Evolutionary conservation across 1,284 basidiomycete species (phyloP).

Genomic region (Trichosporon coremiiforme): DNA sequence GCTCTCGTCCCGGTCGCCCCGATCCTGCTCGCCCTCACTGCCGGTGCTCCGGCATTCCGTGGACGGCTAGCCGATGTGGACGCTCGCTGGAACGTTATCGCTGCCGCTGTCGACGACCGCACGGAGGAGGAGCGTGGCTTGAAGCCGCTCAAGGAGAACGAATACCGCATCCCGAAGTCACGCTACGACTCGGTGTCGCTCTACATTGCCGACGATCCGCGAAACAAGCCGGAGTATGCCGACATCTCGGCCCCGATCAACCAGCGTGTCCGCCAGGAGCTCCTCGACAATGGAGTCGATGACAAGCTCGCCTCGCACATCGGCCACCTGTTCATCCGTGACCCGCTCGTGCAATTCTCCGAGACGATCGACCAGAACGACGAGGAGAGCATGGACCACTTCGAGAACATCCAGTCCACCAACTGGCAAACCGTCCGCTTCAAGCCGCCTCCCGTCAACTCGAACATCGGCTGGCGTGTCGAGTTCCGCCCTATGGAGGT

Average conservation of each 20-base stretch:
- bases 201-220: slow-evolving; percentile 85
- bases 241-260: slow-evolving; percentile 84
- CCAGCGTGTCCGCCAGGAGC: slow-evolving; percentile 68
- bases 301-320: slow-evolving; percentile 85
- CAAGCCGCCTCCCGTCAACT: slow-evolving; percentile 93
- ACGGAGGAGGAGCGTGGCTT: slow-evolving; percentile 90
- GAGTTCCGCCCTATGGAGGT: slow-evolving; percentile 99
- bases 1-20: slow-evolving; percentile 91
- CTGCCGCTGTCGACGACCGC: slow-evolving; percentile 94
- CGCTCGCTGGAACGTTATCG: slow-evolving; percentile 97
- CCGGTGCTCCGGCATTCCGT: slow-evolving; percentile 90
- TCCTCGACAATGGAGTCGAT: slow-evolving; percentile 79
- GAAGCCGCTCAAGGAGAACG: slow-evolving; percentile 75
- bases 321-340: slow-evolving; percentile 95
- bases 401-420: slow-evolving; percentile 99
- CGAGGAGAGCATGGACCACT: slow-evolving; percentile 83
- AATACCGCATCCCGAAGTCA: slow-evolving; percentile 86
- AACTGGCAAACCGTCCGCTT: slow-evolving; percentile 99
- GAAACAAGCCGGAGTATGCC: slow-evolving; percentile 89
- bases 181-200: slow-evolving; percentile 94
- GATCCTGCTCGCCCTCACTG: slow-evolving; percentile 90
- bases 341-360: slow-evolving; percentile 92
- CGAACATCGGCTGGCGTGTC: slow-evolving; percentile 94
- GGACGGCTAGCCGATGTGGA: slow-evolving; percentile 96
- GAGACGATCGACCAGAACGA: slow-evolving; percentile 95